Conservation (phyloP, 2,329 filamentous ascomycete species). For the Sodiomyces alkalinus region DNA sequence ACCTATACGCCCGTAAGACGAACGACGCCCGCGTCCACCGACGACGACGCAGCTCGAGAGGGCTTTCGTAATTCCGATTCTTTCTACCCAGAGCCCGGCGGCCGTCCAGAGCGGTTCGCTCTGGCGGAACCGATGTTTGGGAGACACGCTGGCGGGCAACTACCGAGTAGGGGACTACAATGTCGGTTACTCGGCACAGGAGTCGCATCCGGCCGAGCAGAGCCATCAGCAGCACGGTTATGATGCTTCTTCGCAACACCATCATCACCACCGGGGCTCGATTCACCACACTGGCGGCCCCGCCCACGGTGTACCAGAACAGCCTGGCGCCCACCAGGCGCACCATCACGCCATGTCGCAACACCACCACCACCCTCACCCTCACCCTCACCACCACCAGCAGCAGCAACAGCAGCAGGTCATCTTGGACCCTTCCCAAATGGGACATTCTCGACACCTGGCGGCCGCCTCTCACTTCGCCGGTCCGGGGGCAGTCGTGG, state of each 20-base stretch:
- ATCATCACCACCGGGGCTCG: slow-evolving; percentile 26
- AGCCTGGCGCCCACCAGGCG: slow-evolving; percentile 23
- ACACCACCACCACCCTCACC: slow-evolving; percentile 25
- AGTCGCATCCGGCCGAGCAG: slow-evolving; percentile 48
- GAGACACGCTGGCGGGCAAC: slow-evolving; percentile 58
- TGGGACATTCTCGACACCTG: slow-evolving; percentile 34
- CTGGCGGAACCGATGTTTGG: slow-evolving; percentile 62
- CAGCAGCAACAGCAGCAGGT: slow-evolving; percentile 34
- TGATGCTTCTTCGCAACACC: slow-evolving; percentile 26
- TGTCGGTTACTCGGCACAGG: slow-evolving; percentile 60
- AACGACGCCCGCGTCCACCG: slow-evolving; percentile 13
- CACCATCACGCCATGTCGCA: slow-evolving; percentile 23
- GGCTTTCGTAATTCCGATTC: slow-evolving; percentile 38
- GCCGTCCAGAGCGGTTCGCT: slow-evolving; percentile 62
- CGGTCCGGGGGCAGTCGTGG: slow-evolving; percentile 28
- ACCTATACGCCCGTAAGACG: too few species aligned
- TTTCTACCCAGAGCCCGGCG: slow-evolving; percentile 47
- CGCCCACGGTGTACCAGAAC: slow-evolving; percentile 30
- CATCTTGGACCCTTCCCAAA: slow-evolving; percentile 39
- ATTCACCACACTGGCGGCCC: slow-evolving; percentile 29
- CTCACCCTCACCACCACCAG: slow-evolving; percentile 33
- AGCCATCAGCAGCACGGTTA: slow-evolving; percentile 49
- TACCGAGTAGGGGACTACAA: slow-evolving; percentile 61
- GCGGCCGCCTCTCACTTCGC: slow-evolving; percentile 40
- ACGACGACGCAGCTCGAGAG: slow-evolving; percentile 37